Evolutionary conservation across 352 stramenopile genomes (phyloP).

Genomic region (Globisporangium perplexum): DNA sequence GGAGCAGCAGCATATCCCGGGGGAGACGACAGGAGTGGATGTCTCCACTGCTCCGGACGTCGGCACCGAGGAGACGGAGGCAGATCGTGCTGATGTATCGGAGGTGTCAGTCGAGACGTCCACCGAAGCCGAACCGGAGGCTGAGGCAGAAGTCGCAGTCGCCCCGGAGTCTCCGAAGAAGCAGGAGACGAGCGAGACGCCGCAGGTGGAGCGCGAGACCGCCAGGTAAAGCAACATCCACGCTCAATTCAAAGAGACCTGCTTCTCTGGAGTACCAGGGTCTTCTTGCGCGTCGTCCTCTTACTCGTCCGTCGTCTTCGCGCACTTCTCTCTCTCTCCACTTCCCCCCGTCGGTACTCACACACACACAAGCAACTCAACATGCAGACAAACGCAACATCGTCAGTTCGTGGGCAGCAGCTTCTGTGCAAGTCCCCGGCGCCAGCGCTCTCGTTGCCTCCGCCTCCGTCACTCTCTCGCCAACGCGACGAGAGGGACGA

Average conservation of each 20-base stretch:
- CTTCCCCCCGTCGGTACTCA: conserved; percentile 4
- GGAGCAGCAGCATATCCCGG: background rate
- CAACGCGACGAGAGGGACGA: too few species aligned
- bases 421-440: conserved; percentile 51
- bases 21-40: background rate
- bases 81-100: background rate
- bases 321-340: background rate
- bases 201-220: background rate
- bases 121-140: background rate
- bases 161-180: background rate
- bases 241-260: background rate
- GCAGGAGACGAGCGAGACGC: background rate
- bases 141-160: background rate
- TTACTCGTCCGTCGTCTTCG: background rate
- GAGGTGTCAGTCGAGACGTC: too few species aligned
- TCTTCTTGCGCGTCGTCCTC: background rate
- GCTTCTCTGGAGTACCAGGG: background rate
- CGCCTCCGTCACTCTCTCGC: background rate
- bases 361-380: conserved; percentile 3
- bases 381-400: conserved; percentile 5
- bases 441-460: conserved; percentile 1
- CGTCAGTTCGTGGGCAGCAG: conserved; percentile 1
- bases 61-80: background rate
- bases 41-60: background rate
- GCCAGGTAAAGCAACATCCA: background rate